Percentiles rank a stretch among this genome's conserved stretches.
These are phyloP conservation scores for Pseudopithomyces chartarum DNA, from an alignment of 2,329 filamentous ascomycete genomes.

Conservation along the genomic window DNA sequence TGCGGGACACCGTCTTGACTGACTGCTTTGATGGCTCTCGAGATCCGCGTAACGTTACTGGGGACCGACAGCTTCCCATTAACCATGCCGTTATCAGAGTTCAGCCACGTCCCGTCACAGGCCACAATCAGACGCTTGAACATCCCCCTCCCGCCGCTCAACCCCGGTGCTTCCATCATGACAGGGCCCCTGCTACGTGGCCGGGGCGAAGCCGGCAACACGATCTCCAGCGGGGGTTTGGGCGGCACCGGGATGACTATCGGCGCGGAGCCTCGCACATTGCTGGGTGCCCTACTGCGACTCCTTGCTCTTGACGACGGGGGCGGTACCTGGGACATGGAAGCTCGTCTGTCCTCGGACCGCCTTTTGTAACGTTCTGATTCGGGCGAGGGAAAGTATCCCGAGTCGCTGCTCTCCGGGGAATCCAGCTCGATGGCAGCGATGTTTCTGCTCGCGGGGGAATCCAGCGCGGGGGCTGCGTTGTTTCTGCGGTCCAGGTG, in stretches of 20 bases:
- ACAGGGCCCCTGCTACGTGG: conserved; percentile 30
- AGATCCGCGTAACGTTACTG: conserved; percentile 57
- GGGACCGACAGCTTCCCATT: conserved; percentile 51
- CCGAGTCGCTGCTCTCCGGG: conserved; percentile 25
- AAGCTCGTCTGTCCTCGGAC: conserved; percentile 6
- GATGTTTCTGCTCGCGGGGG: too few species aligned
- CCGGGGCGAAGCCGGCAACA: conserved; percentile 25
- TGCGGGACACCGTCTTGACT: conserved; percentile 56
- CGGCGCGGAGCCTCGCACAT: conserved; percentile 20
- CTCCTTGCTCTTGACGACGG: conserved; percentile 31
- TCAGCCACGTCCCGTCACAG: conserved; percentile 55
- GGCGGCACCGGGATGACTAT: conserved; percentile 31
- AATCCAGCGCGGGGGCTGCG: neutral
- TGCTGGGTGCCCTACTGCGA: conserved; percentile 37
- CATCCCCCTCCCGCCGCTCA: conserved; percentile 44
- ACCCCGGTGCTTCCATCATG: conserved; percentile 32
- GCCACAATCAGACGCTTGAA: conserved; percentile 48
- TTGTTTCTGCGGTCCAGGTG: neutral
- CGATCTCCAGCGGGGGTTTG: conserved; percentile 35
- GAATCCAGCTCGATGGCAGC: conserved; percentile 14
- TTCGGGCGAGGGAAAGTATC: conserved; percentile 19
- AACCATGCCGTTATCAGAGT: conserved; percentile 53
- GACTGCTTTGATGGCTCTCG: conserved; percentile 54
- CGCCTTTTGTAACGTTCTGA: conserved; percentile 18
- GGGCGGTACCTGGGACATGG: conserved; percentile 29